Percentiles rank a stretch among this genome's conserved stretches.
Evolutionary conservation across 192 early-diverging fungal species (phyloP).

Genomic region (Spizellomyces punctatus): DNA sequence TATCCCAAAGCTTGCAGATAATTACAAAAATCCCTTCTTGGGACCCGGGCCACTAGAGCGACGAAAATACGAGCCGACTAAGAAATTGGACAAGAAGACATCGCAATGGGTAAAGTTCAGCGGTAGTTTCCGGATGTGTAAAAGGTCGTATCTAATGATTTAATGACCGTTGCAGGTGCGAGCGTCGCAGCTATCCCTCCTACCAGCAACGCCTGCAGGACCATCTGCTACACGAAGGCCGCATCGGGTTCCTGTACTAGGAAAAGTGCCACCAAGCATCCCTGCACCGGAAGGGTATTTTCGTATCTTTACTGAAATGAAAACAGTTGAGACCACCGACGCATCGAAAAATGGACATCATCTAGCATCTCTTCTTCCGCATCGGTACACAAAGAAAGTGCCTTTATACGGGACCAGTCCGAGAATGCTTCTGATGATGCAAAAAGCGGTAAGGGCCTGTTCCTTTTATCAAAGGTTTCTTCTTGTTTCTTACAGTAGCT

Average conservation of each 20-base stretch:
- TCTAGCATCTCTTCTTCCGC: constrained; percentile 24
- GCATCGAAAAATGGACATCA: constrained; percentile 20
- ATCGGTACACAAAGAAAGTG: constrained; percentile 25
- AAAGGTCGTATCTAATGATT: no score
- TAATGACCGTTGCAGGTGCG: constrained; percentile 8
- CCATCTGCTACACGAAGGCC: not conserved
- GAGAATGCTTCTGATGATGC: constrained; percentile 28
- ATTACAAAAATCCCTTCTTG: no score
- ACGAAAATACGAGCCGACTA: no score
- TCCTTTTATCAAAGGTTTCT: not conserved
- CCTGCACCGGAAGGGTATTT: constrained; percentile 17
- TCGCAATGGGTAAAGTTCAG: no score
- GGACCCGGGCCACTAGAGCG: no score
- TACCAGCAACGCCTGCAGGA: constrained; percentile 1
- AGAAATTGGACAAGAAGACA: no score
- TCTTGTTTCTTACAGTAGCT: not conserved
- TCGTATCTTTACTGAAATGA: constrained; percentile 34
- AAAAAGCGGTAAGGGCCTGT: not conserved
- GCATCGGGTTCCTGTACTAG: constrained; percentile 20
- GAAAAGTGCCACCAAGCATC: constrained; percentile 2
- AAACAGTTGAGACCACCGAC: constrained; percentile 26
- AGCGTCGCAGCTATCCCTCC: constrained; percentile 4
- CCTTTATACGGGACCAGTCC: constrained; percentile 31
- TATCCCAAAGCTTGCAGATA: no score
- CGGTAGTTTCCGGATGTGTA: no score